These are phyloP conservation scores for Glomus cerebriforme DNA, from an alignment of 192 early-diverging fungal genomes.

Conservation along the genomic window DNA sequence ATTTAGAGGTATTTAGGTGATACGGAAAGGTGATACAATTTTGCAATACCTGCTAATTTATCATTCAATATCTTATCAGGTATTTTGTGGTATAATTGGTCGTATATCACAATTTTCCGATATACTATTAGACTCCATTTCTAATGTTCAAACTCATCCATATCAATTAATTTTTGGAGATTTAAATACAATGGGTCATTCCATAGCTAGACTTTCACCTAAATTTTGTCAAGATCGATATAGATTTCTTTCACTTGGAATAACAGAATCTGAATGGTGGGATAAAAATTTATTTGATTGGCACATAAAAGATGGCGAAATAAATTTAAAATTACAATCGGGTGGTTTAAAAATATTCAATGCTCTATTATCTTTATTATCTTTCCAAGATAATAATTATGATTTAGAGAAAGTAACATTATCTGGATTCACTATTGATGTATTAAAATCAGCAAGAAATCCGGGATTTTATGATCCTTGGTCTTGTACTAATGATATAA, in stretches of 20 bases:
- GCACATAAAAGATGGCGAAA: slow-evolving; percentile 45
- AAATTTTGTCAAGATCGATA: slow-evolving; percentile 65
- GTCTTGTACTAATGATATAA: slow-evolving; percentile 58
- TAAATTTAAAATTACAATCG: slow-evolving; percentile 43
- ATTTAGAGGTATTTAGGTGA: slow-evolving; percentile 59
- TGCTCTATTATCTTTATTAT: background rate
- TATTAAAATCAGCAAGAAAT: slow-evolving; percentile 58
- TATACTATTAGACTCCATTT: slow-evolving; percentile 61
- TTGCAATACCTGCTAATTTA: background rate
- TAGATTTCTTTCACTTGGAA: slow-evolving; percentile 62
- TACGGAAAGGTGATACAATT: background rate
- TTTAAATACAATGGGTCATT: slow-evolving; percentile 79
- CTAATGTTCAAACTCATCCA: slow-evolving; percentile 44
- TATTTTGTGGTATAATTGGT: slow-evolving; percentile 74
- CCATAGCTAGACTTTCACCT: slow-evolving; percentile 69
- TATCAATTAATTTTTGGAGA: slow-evolving; percentile 78
- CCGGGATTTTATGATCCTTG: slow-evolving; percentile 80
- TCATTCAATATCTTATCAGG: slow-evolving; percentile 24
- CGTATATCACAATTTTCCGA: slow-evolving; percentile 69
- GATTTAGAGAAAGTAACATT: background rate
- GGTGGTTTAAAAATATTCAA: slow-evolving; percentile 39
- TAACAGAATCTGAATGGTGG: slow-evolving; percentile 73
- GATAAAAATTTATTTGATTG: slow-evolving; percentile 59
- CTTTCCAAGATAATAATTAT: slow-evolving; percentile 11
- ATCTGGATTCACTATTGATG: slow-evolving; percentile 48